A percentile compares a stretch with the other conserved stretches of the same genome.
phyloP scores from a whole-genome alignment of 169 alveolate species.

The Plasmodium yoelii region DNA sequence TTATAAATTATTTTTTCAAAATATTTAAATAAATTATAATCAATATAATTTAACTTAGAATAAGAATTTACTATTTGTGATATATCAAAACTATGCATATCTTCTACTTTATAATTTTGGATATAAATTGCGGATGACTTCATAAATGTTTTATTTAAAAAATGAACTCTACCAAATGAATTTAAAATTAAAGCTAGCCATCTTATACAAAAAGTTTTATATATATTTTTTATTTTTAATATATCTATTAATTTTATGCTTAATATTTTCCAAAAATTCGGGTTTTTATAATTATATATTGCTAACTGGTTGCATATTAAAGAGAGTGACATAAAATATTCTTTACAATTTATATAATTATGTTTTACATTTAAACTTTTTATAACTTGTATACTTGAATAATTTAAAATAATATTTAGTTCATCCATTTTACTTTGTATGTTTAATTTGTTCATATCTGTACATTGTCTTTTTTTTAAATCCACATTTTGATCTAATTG shows the following conservation, averaged over 20 bases:
- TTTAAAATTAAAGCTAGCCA: constrained; percentile 55
- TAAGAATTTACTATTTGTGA: constrained; percentile 54
- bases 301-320: constrained; percentile 67
- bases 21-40: constrained; percentile 11
- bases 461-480: background rate
- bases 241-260: constrained; percentile 15
- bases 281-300: constrained; percentile 17
- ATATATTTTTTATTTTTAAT: constrained; percentile 14
- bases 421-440: background rate
- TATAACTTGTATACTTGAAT: constrained; percentile 41
- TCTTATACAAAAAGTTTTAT: constrained; percentile 15
- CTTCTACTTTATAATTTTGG: constrained; percentile 16
- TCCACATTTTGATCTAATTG: no score
- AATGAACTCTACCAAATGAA: constrained; percentile 39
- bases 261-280: constrained; percentile 22
- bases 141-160: constrained; percentile 16
- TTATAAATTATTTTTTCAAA: constrained; percentile 15
- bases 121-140: constrained; percentile 10
- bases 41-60: constrained; percentile 39
- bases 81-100: constrained; percentile 49
- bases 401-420: constrained; percentile 11
- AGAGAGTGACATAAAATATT: constrained; percentile 58
- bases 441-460: no score
- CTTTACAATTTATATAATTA: constrained; percentile 36
- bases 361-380: constrained; percentile 21